phyloP scores from a whole-genome alignment of 2,329 filamentous ascomycete genomes.

The Gaeumannomyces tritici region DNA sequence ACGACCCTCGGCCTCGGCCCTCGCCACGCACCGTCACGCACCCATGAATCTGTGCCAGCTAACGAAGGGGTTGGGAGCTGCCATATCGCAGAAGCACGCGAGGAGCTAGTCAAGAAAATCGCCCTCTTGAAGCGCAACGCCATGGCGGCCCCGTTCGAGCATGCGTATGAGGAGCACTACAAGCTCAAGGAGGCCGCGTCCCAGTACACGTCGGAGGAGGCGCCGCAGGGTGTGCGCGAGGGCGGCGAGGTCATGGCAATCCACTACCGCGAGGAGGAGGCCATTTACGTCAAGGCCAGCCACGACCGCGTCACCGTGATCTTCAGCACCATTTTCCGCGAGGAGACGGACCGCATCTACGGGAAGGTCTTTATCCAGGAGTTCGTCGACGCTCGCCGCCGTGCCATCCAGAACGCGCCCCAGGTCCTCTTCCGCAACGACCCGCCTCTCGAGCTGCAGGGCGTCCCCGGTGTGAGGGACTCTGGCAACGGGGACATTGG shows the following conservation, averaged over 20 bases:
- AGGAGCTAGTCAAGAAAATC: slow-evolving; percentile 79
- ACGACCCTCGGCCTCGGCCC: background rate
- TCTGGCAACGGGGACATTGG: slow-evolving; percentile 78
- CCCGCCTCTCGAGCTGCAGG: slow-evolving; percentile 82
- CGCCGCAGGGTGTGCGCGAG: slow-evolving; percentile 81
- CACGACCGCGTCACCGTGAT: slow-evolving; percentile 97
- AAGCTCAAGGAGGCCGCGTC: slow-evolving; percentile 78
- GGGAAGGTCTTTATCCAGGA: slow-evolving; percentile 98
- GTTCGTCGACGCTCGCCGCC: slow-evolving; percentile 90
- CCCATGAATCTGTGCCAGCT: background rate
- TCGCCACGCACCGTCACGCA: background rate
- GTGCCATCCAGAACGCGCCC: slow-evolving; percentile 95
- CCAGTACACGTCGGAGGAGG: slow-evolving; percentile 87
- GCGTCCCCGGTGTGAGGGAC: slow-evolving; percentile 70
- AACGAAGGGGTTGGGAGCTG: background rate
- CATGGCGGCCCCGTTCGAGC: slow-evolving; percentile 97
- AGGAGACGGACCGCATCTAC: slow-evolving; percentile 95
- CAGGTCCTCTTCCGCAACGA: slow-evolving; percentile 96
- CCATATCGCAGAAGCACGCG: slow-evolving; percentile 56
- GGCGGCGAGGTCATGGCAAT: slow-evolving; percentile 92
- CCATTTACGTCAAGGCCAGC: slow-evolving; percentile 96
- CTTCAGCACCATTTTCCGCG: slow-evolving; percentile 95
- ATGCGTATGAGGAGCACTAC: slow-evolving; percentile 90
- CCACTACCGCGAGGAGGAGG: slow-evolving; percentile 97
- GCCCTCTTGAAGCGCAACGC: slow-evolving; percentile 93